These are phyloP conservation scores for Cucurbita maxima DNA, from an alignment of 306 rosid genomes.

Conservation along the genomic window DNA sequence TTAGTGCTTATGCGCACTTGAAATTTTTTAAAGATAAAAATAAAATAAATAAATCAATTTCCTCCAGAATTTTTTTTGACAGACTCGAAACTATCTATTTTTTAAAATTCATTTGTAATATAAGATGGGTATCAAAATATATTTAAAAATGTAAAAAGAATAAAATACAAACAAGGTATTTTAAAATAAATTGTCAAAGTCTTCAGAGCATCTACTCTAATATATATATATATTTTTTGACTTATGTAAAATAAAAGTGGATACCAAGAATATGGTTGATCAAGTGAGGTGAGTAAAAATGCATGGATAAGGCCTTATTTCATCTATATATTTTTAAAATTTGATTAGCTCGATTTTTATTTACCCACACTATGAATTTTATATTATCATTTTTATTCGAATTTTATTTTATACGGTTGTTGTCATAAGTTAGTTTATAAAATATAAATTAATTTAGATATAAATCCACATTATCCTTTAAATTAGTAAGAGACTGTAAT, in stretches of 20 bases:
- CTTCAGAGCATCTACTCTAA: neutral
- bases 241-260: neutral
- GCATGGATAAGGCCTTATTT: neutral
- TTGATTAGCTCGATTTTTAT: neutral
- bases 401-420: neutral
- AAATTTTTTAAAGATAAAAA: too few species aligned
- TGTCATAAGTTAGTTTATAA: neutral
- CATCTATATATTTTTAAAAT: neutral
- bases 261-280: neutral
- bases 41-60: too few species aligned
- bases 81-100: too few species aligned
- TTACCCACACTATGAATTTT: neutral
- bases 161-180: neutral
- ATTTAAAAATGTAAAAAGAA: neutral
- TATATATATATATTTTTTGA: too few species aligned
- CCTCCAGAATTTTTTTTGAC: too few species aligned
- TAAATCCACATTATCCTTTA: neutral
- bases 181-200: neutral
- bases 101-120: too few species aligned
- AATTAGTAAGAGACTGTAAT: neutral
- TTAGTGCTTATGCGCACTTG: too few species aligned
- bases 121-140: too few species aligned
- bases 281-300: neutral
- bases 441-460: neutral
- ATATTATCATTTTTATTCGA: neutral